Evolutionary conservation across 495 filamentous ascomycete species (phyloP).

Genomic region (Aspergillus conjunctus): DNA sequence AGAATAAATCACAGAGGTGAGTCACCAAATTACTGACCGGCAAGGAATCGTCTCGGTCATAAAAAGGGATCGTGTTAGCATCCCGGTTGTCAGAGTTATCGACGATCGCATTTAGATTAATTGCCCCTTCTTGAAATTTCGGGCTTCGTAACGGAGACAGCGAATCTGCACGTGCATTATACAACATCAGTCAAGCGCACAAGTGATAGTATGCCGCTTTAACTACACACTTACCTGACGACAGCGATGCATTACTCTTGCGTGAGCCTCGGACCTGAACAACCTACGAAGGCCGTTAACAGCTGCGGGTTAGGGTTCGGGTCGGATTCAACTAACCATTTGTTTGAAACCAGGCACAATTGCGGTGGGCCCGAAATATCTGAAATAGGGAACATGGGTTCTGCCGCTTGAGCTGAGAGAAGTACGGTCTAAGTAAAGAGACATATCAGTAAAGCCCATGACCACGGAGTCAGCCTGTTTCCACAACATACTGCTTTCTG

Average conservation of each 20-base stretch:
- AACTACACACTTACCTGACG: constrained; percentile 40
- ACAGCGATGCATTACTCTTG: constrained; percentile 51
- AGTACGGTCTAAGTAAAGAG: constrained; percentile 35
- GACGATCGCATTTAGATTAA: constrained; percentile 31
- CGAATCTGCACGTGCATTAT: constrained; percentile 30
- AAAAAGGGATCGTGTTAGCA: constrained; percentile 72
- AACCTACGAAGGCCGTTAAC: constrained; percentile 32
- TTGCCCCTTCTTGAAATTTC: constrained; percentile 28
- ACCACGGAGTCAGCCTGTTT: neutral
- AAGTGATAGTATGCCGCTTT: neutral
- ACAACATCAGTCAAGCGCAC: constrained; percentile 13
- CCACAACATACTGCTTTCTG: constrained; percentile 43
- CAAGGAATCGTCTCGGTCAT: constrained; percentile 68
- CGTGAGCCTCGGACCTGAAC: constrained; percentile 66
- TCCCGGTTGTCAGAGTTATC: constrained; percentile 51
- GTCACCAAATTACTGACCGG: constrained; percentile 72
- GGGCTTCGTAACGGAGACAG: constrained; percentile 42
- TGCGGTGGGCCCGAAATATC: constrained; percentile 85
- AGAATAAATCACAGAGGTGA: constrained; percentile 75
- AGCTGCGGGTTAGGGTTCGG: neutral
- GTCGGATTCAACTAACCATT: constrained; percentile 57
- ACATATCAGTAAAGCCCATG: constrained; percentile 21
- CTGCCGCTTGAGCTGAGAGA: constrained; percentile 45
- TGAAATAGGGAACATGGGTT: constrained; percentile 80
- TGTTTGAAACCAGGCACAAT: constrained; percentile 92